A percentile compares a stretch with the other conserved stretches of the same genome.
Conservation (phyloP, 129 eudicot species). For the Deinandra increscens region DNA sequence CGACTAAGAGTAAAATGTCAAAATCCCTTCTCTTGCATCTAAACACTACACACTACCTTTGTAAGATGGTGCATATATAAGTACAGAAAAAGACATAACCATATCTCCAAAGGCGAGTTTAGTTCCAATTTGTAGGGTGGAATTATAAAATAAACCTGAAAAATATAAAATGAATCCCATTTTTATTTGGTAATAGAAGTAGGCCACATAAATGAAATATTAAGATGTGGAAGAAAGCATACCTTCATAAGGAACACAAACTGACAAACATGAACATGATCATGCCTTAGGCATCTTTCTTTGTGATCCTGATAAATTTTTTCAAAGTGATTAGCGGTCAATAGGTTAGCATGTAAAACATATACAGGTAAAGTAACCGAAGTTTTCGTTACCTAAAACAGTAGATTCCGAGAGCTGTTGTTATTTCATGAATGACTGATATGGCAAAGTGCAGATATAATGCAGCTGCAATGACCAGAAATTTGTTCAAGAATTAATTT, state of each 20-base stretch:
- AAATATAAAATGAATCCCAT: background rate
- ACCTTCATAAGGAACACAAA: constrained; percentile 28
- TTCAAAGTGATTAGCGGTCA: constrained; percentile 1
- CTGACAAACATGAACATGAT: no score
- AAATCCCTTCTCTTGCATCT: constrained; percentile 7
- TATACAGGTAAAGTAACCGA: background rate
- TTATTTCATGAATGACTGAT: constrained; percentile 83
- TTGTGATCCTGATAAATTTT: constrained; percentile 60
- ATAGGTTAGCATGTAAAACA: background rate
- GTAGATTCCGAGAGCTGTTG: constrained; percentile 86
- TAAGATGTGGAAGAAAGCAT: constrained; percentile 17
- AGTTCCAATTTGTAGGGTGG: background rate
- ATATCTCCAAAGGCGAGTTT: background rate
- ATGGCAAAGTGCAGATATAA: constrained; percentile 90
- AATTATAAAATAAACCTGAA: constrained; percentile 8
- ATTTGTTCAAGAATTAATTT: background rate
- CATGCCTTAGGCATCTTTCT: constrained; percentile 74
- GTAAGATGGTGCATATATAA: constrained; percentile 4
- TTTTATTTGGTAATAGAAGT: constrained; percentile 18
- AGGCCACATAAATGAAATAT: constrained; percentile 1
- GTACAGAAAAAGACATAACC: constrained; percentile 10
- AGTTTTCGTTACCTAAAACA: constrained; percentile 77
- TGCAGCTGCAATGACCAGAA: constrained; percentile 38
- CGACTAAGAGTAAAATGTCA: background rate
- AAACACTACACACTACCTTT: constrained; percentile 21